phyloP scores from a whole-genome alignment of 1,139 yeast genomes.

The Lipomyces yarrowii region DNA sequence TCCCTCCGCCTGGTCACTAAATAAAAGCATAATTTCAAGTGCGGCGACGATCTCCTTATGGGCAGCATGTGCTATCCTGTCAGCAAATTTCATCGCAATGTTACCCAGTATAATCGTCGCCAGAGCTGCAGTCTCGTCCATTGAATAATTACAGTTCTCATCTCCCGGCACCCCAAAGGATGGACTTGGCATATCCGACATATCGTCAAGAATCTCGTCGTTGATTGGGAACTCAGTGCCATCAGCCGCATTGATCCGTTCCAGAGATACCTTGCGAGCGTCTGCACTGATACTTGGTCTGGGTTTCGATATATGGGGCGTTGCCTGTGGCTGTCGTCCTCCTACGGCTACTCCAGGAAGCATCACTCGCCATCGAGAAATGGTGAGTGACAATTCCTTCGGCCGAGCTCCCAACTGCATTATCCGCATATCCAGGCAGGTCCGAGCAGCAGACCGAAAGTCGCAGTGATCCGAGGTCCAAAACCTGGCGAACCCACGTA shows the following conservation, averaged over 20 bases:
- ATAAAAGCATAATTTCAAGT: conserved; percentile 13
- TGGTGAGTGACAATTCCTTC: conserved; percentile 24
- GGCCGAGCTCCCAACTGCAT: conserved; percentile 19
- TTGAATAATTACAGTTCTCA: conserved; percentile 10
- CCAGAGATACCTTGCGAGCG: conserved; percentile 12
- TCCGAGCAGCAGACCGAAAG: conserved; percentile 18
- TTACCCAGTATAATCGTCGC: conserved; percentile 27
- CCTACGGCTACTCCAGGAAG: conserved; percentile 21
- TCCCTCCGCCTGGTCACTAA: conserved; percentile 3
- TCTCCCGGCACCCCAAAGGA: conserved; percentile 9
- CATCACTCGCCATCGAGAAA: conserved; percentile 29
- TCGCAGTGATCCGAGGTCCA: conserved; percentile 19
- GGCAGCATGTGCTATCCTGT: conserved; percentile 14
- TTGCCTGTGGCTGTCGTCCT: background rate
- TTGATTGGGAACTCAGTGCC: conserved; percentile 8
- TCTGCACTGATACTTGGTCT: conserved; percentile 4
- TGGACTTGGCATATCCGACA: conserved; percentile 3
- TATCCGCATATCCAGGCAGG: conserved; percentile 19
- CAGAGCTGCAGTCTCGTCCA: conserved; percentile 17
- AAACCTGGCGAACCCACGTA: conserved; percentile 31
- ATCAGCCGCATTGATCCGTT: conserved; percentile 12
- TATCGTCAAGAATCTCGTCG: conserved; percentile 24
- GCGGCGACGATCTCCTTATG: conserved; percentile 25
- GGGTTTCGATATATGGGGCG: background rate
- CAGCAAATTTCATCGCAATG: conserved; percentile 19